These are phyloP conservation scores for Cydonia oblonga DNA, from an alignment of 331 rosid species.

Conservation along the genomic window DNA sequence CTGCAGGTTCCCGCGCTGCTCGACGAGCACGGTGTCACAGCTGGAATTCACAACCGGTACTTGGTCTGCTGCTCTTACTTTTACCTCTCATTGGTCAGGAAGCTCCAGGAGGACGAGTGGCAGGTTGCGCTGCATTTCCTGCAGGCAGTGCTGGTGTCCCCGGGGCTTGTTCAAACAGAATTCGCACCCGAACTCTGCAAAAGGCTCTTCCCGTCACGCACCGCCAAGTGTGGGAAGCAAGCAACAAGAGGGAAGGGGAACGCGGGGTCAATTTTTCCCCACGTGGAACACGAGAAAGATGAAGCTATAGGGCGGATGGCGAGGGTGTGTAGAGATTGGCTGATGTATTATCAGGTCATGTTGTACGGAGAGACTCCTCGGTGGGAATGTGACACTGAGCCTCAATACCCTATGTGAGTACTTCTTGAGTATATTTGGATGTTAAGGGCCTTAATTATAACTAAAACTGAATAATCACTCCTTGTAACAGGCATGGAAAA, in stretches of 20 bases:
- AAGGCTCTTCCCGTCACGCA: slow-evolving; percentile 29
- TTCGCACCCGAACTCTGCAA: slow-evolving; percentile 46
- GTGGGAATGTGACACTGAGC: slow-evolving; percentile 28
- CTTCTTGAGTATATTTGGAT: background rate
- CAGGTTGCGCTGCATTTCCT: slow-evolving; percentile 74
- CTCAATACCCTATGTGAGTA: slow-evolving; percentile 35
- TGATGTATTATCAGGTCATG: slow-evolving; percentile 69
- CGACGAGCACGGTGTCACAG: slow-evolving; percentile 49
- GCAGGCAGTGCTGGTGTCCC: slow-evolving; percentile 64
- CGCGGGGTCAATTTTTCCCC: slow-evolving; percentile 9
- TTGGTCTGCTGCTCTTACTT: slow-evolving; percentile 68
- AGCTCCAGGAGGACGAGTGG: slow-evolving; percentile 63
- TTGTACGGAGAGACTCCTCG: slow-evolving; percentile 48
- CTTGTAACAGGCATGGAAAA: slow-evolving; percentile 7
- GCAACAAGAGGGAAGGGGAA: slow-evolving; percentile 5
- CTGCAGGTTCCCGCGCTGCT: slow-evolving; percentile 80
- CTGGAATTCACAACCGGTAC: slow-evolving; percentile 41
- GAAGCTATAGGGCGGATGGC: slow-evolving; percentile 43
- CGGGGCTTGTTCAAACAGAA: slow-evolving; percentile 44
- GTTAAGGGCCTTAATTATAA: background rate
- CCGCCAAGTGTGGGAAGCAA: background rate
- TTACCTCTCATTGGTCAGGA: slow-evolving; percentile 55
- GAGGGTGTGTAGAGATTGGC: slow-evolving; percentile 51
- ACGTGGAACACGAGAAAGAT: slow-evolving; percentile 21
- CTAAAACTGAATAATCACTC: background rate